Base-by-base conservation (phyloP, 1,284 basidiomycete species). In the Ceratobasidium sp. region DNA sequence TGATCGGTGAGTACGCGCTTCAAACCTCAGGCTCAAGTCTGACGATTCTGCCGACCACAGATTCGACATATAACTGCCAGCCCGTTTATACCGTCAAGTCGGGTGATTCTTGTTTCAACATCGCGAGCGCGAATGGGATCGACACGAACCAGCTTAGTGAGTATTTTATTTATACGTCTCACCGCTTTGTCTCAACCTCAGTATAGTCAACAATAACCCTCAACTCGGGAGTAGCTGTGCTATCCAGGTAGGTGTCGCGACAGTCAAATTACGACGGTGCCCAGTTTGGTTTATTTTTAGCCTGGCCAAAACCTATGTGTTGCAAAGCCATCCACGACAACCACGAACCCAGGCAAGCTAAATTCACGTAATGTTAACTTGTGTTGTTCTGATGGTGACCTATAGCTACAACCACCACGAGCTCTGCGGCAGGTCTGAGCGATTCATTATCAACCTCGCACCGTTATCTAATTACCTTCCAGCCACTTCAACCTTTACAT, bases 231-330 rank as follows among this genome's bases (percentile, higher is more conserved):
- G 52, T 22, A 54, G n/a, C 8, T 54, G 52, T 22, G 52, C 19
- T 6, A 54, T 54, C 19, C 22, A 37, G 37, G 37, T 37, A 37
- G 4, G 37, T 8, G 37, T 37, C 37, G 37, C 37, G 8, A 37
- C 37, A 37, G 2, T 8, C 4, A 3, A 3, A 37, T 8, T 8
- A 37, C 37, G 37, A 37, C 37, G 2, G 8, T 8, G 37, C 37
- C 37, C 8, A 8, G 8, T 37, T 37, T 37, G 37, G 2, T 37
- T 3, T 8, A 37, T 8, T 25, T 11, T 19, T 11, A 61, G 59
- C 59, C 59, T 2, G 59, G 59, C 29, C 29, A 61, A 61, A 61
- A 61, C n/a, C 59, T 61, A 9, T 34, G 59, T 34, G 59, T 43
- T 17, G 29, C 59, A 19, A 43, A 43, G 19, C 32, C 59, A 1